Conservation (phyloP, 2,329 filamentous ascomycete genomes). For the Berkeleyomyces rouxiae region DNA sequence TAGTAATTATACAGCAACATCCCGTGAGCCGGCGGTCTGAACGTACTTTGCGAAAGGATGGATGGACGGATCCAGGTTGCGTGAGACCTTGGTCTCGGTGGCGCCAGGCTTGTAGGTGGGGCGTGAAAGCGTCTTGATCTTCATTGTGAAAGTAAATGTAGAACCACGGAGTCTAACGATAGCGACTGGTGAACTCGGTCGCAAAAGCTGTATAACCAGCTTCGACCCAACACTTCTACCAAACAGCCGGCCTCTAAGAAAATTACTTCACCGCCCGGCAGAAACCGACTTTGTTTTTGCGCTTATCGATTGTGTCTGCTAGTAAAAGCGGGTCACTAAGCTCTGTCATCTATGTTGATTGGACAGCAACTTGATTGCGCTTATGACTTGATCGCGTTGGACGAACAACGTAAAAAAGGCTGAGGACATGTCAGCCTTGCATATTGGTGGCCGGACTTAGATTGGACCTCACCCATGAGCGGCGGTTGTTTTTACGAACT, state of each 20-base stretch:
- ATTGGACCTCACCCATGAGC: neutral
- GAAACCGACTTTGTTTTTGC: conserved; percentile 7
- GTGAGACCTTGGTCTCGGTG: conserved; percentile 45
- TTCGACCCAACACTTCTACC: neutral
- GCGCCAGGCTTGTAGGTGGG: conserved; percentile 51
- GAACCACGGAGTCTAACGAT: neutral
- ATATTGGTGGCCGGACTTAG: neutral
- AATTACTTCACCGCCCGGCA: conserved; percentile 13
- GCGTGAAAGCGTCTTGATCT: conserved; percentile 51
- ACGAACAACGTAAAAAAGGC: neutral
- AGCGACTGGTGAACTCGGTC: neutral
- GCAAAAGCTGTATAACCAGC: neutral
- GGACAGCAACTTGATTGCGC: neutral
- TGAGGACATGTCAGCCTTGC: conserved; percentile 1
- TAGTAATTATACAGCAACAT: neutral
- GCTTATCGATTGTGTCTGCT: conserved; percentile 8
- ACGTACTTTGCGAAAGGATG: conserved; percentile 53
- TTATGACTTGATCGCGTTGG: neutral
- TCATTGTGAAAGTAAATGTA: conserved; percentile 21
- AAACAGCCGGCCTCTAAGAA: conserved; percentile 5
- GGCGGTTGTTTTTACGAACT: neutral
- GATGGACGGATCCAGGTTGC: conserved; percentile 65
- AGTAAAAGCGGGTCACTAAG: neutral
- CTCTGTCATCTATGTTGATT: neutral
- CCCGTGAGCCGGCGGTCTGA: neutral